Base-by-base conservation (phyloP, 108 stramenopile genomes). In the Thalassiosira profunda region DNA sequence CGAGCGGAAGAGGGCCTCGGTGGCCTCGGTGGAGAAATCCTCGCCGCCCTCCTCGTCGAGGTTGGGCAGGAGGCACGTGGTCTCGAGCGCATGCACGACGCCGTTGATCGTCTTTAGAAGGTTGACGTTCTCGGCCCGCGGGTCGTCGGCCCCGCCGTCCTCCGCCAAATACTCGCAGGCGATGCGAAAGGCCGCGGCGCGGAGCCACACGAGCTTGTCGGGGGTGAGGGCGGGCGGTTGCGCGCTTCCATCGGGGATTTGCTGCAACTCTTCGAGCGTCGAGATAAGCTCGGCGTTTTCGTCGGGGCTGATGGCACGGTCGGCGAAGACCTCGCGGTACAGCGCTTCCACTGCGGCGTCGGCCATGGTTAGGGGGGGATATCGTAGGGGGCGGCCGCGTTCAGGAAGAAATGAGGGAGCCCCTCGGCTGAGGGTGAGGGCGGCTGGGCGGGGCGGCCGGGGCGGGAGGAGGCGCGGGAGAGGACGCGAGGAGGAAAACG, bases 151-250 rank as follows among this genome's bases (percentile, higher is more conserved):
- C 42, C 80, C 77, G 0, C 64, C 30, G 35, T 82, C 83, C 11
- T 82, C 79, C 5, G 71, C 46, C 26, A 89, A 53, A 38, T 68
- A 86, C 35, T 82, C 85, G 26, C 75, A 83, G 0, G 79, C 88
- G 17, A 90, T 64, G 31, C 83, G 83, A 72, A 90, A 90, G 58
- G 85, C 88, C 10, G 79, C 67, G 23, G 85, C 58, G 31, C 88
- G 85, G 21, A 90, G 60, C 81, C 82, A 90, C 3, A 86, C 65
- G 25, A 90, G 36, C 63, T 84, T 84, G 45, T 86, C 85, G 26
- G 88, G 88, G 8, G 88, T 67, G 8, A 67, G 8, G 2, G 67
- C 55, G 11, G 67, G 67, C 9, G 29, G 5, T 20, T n/a, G n/a
- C n/a, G 55, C 9, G 41, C 55, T 45, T 15, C 29, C 29, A 26